Evolutionary conservation across 83 land plant species (phyloP), one percentile per base, ranked within the genome.

Genomic region (Thuja plicata): DNA sequence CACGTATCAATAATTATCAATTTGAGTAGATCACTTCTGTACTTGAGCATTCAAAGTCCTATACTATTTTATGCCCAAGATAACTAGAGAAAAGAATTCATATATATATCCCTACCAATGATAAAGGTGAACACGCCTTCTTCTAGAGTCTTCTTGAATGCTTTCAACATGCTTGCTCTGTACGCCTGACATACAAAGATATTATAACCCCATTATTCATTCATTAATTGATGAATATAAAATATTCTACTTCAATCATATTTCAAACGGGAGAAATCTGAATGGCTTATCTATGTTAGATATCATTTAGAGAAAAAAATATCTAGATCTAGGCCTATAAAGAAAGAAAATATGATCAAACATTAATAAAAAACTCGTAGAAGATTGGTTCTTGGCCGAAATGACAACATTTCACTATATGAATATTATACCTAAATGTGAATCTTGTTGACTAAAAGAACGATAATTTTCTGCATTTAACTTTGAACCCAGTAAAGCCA

Each of bases 81-180:
- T 21, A 6, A 10, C 52, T 35, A 88, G 34, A 73, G 54, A 87
- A 62, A 35, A 37, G 35, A 76, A 88, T 46, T 37, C 85, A 78
- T 48, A 88, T 46, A 88, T 35, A 88, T 60, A 24, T 62, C 30
- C 97, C 92, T 97, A 97, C 98, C 98, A 88, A 97, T 94, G 41
- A 97, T 87, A 89, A 97, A 96, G 82, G 94, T 91, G 92, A 96
- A 97, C 45, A 85, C 87, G 52, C 98, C 98, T 87, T 95, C 98
- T 81, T 97, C 98, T 86, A 97, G 89, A 57, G 97, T 96, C 95
- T 96, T 97, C 90, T 92, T 95, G 84, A 97, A 97, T 35, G 98
- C 97, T 91, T 94, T 96, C 86, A 97, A 82, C 98, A 97, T 97
- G 96, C 98, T 97, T 85, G 95, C 88, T n/a, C 98, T 91, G 91